Evolutionary conservation across 331 rosid species (phyloP), one percentile per base, ranked within the genome.

Genomic region (Acacia concinna): DNA sequence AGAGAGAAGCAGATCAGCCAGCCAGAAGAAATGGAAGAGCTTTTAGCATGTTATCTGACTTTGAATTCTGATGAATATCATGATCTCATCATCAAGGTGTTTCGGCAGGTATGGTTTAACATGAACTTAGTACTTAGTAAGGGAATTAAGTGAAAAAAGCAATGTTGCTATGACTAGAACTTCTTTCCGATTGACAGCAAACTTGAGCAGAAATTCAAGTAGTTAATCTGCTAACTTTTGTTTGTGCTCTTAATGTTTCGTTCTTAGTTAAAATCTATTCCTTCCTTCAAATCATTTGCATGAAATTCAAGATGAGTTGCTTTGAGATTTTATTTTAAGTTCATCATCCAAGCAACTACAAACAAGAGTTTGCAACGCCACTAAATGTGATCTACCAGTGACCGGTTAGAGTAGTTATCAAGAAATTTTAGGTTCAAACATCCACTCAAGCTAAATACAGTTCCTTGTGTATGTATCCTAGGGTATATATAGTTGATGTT

Each of bases 11-110:
- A 87, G 82, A 87, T 93, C 46, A 85, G 85, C 32, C 63, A 73
- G 79, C 87, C 97, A 14, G 97, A 93, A 46, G 94, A 96, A 78
- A 88, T 96, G 85, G 97, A 96, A 84, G 94, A 93, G 84, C 91
- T 96, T 37, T 81, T 96, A 82, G 98, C 99, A 74, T 87, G 96
- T 75, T 93, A 91, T 82, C 87, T 96, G 66, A 91, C 97, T 54
- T 72, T 96, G 92, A 96, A 96, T 85, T 90, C 97, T 17, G 91
- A 84, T 70, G 92, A 91, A 57, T 91, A 89, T 30, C 98, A 91
- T 83, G 92, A 90, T 84, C 86, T 95, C 52, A 95, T 95, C 79
- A 89, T 95, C 83, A 82, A 86, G 79, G 97, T 84, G 3, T 95
- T 95, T 69, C 69, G 86, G 83, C 91, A 95, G 87, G 99, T 95